phyloP scores from a whole-genome alignment of 176 grass and related monocot species.

The Juncus effusus region DNA sequence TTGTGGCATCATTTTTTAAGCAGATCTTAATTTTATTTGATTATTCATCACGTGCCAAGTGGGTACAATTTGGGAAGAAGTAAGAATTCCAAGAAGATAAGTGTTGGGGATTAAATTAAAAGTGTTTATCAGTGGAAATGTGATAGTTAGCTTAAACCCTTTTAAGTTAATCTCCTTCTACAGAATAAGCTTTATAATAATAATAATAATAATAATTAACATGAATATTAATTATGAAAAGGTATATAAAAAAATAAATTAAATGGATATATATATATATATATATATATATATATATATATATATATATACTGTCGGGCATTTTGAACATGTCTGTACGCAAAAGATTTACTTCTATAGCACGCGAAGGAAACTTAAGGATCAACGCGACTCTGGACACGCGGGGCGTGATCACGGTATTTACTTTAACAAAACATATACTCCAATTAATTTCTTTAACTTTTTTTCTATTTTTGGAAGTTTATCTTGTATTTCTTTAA shows the following conservation, averaged over 20 bases:
- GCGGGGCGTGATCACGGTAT: background rate
- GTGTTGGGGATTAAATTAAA: slow-evolving; percentile 4
- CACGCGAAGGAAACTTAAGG: background rate
- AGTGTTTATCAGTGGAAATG: background rate
- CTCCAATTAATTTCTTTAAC: background rate
- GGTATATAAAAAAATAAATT: background rate
- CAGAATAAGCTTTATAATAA: background rate
- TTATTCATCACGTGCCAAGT: background rate
- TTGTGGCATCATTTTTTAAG: too few relatives aligned
- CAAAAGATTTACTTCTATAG: background rate
- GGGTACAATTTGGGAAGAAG: slow-evolving; percentile 4
- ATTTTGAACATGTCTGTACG: background rate
- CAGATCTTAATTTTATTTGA: too few relatives aligned
- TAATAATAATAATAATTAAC: slow-evolving; percentile 20
- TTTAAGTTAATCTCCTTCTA: background rate
- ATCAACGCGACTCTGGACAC: background rate
- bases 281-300: slow-evolving; percentile 20
- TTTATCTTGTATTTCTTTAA: background rate
- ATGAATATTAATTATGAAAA: background rate
- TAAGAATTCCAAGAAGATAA: slow-evolving; percentile 11
- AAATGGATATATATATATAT: background rate
- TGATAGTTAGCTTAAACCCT: background rate
- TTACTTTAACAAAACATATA: background rate
- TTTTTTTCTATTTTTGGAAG: background rate
- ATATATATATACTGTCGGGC: background rate